A percentile compares a stretch with the other conserved stretches of the same genome.
Conservation (phyloP, 164 flowering plant species). For the Macadamia tetraphylla region DNA sequence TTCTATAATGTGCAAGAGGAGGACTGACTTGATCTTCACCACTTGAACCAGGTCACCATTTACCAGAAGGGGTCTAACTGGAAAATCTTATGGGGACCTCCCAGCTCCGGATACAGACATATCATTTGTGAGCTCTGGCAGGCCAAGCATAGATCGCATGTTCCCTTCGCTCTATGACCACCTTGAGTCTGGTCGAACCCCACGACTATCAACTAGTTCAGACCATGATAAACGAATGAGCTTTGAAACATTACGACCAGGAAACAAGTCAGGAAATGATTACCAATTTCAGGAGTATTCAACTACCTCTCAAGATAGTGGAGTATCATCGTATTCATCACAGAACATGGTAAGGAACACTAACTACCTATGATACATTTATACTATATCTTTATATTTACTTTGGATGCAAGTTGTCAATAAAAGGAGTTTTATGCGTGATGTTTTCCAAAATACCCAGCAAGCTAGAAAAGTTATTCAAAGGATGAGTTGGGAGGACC, state of each 20-base stretch:
- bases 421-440: background rate
- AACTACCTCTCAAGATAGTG: conserved; percentile 18
- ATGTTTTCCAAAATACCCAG: no score
- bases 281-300: conserved; percentile 16
- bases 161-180: conserved; percentile 35
- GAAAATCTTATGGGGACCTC: conserved; percentile 22
- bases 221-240: conserved; percentile 27
- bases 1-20: background rate
- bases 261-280: conserved; percentile 21
- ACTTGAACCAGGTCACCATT: conserved; percentile 38
- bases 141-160: conserved; percentile 54
- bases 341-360: conserved; percentile 19
- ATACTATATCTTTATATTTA: conserved; percentile 1
- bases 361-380: background rate
- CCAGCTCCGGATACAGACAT: conserved; percentile 44
- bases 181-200: conserved; percentile 24
- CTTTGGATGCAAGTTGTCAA: conserved; percentile 3
- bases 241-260: conserved; percentile 29
- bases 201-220: conserved; percentile 33
- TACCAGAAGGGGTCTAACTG: conserved; percentile 12
- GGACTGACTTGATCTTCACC: conserved; percentile 1
- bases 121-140: conserved; percentile 56
- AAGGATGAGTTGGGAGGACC: no score
- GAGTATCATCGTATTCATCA: conserved; percentile 23
- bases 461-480: no score